phyloP scores from a whole-genome alignment of 2,329 filamentous ascomycete genomes.

The Fusarium brachygibbosum region DNA sequence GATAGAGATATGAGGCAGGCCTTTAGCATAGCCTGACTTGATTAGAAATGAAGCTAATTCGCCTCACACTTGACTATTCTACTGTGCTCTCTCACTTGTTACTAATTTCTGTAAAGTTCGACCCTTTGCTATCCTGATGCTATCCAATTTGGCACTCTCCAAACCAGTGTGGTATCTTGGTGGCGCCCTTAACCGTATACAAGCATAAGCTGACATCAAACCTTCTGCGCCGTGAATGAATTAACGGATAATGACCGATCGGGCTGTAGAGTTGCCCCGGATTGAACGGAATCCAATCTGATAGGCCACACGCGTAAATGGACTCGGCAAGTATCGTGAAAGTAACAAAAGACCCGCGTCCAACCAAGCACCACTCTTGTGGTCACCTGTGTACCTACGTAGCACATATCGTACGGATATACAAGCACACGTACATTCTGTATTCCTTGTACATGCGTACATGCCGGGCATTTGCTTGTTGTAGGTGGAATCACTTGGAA shows the following conservation, averaged over 20 bases:
- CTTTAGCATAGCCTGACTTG: constrained; percentile 24
- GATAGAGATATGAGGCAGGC: constrained; percentile 41
- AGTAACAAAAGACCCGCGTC: background rate
- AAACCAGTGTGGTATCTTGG: background rate
- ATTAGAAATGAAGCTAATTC: constrained; percentile 57
- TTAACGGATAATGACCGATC: constrained; percentile 3
- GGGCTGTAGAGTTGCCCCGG: background rate
- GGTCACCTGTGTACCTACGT: constrained; percentile 1
- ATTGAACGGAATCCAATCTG: background rate
- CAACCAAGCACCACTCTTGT: background rate
- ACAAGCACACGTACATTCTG: background rate
- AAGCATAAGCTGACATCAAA: constrained; percentile 9
- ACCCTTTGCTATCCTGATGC: background rate
- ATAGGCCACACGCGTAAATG: constrained; percentile 1
- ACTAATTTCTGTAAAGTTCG: background rate
- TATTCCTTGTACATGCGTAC: background rate
- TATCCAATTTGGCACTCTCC: background rate
- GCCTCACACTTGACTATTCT: constrained; percentile 17
- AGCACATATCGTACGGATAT: background rate
- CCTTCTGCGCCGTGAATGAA: constrained; percentile 1
- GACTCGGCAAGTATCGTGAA: constrained; percentile 7
- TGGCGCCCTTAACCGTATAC: constrained; percentile 17
- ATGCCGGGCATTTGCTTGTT: background rate
- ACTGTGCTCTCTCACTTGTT: background rate
- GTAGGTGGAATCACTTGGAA: background rate